Conservation (phyloP, 2,329 filamentous ascomycete genomes). For the Fusarium graminum region DNA sequence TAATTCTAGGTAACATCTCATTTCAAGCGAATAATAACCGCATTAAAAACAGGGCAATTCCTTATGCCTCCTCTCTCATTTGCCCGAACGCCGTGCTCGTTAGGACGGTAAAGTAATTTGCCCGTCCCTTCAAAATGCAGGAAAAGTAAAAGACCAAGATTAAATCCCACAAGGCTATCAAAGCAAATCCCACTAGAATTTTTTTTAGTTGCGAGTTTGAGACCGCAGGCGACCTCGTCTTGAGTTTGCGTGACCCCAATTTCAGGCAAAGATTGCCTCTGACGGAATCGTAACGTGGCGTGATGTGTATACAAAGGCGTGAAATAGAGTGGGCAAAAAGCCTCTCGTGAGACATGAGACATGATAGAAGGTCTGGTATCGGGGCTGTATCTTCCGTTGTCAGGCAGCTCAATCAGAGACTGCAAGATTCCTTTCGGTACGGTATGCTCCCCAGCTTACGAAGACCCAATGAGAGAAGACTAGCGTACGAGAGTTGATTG, state of each 20-base stretch:
- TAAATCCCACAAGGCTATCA: slow-evolving; percentile 37
- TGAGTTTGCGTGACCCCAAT: slow-evolving; percentile 23
- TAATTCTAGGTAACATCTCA: too few species aligned
- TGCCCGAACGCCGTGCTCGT: slow-evolving; percentile 54
- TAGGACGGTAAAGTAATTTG: slow-evolving; percentile 40
- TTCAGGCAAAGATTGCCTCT: slow-evolving; percentile 35
- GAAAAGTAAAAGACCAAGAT: slow-evolving; percentile 37
- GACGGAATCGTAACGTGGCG: slow-evolving; percentile 50
- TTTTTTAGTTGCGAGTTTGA: slow-evolving; percentile 40
- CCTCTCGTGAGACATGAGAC: slow-evolving; percentile 27
- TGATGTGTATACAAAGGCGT: slow-evolving; percentile 50
- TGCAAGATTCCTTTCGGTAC: slow-evolving; percentile 29
- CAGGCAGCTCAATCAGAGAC: slow-evolving; percentile 10
- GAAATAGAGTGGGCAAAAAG: slow-evolving; percentile 35
- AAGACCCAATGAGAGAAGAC: slow-evolving; percentile 10
- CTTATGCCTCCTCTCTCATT: slow-evolving; percentile 40
- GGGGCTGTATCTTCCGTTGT: slow-evolving; percentile 7
- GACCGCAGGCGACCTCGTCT: slow-evolving; percentile 28
- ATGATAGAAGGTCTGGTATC: slow-evolving; percentile 24
- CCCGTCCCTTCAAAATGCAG: slow-evolving; percentile 46
- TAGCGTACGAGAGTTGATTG: slow-evolving; percentile 1
- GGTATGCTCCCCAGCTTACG: slow-evolving; percentile 24
- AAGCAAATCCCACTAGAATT: slow-evolving; percentile 33
- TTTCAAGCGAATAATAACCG: slow-evolving; percentile 5
- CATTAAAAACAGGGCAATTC: slow-evolving; percentile 37